Conservation (phyloP, 495 filamentous ascomycete genomes). For the Aspergillus saccharolyticus region DNA sequence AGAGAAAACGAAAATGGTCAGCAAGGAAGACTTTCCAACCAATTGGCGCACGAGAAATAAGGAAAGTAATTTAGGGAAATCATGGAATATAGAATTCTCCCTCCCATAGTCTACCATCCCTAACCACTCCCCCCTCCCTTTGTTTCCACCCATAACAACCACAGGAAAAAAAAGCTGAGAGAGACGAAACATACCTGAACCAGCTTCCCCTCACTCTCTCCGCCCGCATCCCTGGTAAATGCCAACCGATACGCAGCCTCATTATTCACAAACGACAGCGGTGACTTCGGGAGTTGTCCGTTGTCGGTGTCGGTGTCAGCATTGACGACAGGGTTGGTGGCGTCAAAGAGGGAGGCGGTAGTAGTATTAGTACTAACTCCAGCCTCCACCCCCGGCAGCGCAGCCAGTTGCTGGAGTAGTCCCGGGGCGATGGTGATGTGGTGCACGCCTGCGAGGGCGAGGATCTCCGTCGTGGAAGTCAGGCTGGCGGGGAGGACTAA, state of each 20-base stretch:
- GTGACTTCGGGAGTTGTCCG: background rate
- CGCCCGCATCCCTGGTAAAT: conserved; percentile 44
- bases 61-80: no score
- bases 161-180: background rate
- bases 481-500: conserved; percentile 54
- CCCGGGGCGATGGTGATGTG: conserved; percentile 54
- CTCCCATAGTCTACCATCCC: no score
- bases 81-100: no score
- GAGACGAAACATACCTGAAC: conserved; percentile 37
- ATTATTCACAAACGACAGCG: conserved; percentile 34
- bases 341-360: no score
- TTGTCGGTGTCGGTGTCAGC: background rate
- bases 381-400: no score
- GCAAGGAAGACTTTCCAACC: no score
- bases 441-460: conserved; percentile 51
- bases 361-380: no score
- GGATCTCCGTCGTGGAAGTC: conserved; percentile 52
- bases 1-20: background rate
- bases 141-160: background rate
- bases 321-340: conserved; percentile 17
- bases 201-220: conserved; percentile 48
- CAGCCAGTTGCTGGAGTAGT: conserved; percentile 43
- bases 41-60: no score
- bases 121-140: no score
- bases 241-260: conserved; percentile 43